These are phyloP conservation scores for Pseudopithomyces maydicus DNA, from an alignment of 2,329 filamentous ascomycete species.

Conservation along the genomic window DNA sequence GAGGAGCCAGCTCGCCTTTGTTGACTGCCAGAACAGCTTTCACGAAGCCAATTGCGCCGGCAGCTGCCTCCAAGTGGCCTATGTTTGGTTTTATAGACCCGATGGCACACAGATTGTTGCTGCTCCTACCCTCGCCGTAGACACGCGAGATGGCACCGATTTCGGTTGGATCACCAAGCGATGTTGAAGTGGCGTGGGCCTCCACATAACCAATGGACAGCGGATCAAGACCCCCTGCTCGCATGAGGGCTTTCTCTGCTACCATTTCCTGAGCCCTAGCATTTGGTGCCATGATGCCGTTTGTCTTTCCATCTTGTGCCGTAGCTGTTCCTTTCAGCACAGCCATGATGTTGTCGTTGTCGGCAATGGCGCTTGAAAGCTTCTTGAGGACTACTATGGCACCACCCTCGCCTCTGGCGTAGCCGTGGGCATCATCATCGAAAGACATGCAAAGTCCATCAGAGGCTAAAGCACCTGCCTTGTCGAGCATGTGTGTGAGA, in stretches of 20 bases:
- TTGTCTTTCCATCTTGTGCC: conserved; percentile 30
- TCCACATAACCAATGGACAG: conserved; percentile 40
- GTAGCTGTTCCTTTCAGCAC: conserved; percentile 35
- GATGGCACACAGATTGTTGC: background rate
- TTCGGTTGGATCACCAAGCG: conserved; percentile 52
- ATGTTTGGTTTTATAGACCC: conserved; percentile 44
- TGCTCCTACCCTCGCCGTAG: conserved; percentile 17
- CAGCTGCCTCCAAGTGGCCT: conserved; percentile 49
- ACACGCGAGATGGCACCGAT: conserved; percentile 25
- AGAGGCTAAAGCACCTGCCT: conserved; percentile 49
- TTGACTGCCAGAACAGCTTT: conserved; percentile 48
- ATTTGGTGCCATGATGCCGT: conserved; percentile 36
- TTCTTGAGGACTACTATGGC: conserved; percentile 35
- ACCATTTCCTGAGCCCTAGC: conserved; percentile 51
- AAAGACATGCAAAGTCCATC: conserved; percentile 47
- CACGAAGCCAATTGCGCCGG: conserved; percentile 44
- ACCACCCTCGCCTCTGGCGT: conserved; percentile 67
- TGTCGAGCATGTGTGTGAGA: conserved; percentile 53
- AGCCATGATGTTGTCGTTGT: conserved; percentile 38
- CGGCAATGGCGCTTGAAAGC: conserved; percentile 52
- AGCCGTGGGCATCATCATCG: conserved; percentile 65
- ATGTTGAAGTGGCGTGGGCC: conserved; percentile 62
- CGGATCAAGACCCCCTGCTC: conserved; percentile 43
- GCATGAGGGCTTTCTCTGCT: conserved; percentile 39
- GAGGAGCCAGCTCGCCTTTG: conserved; percentile 37